Conservation (phyloP, 2,329 filamentous ascomycete genomes). For the Xylariaceae sp. region DNA sequence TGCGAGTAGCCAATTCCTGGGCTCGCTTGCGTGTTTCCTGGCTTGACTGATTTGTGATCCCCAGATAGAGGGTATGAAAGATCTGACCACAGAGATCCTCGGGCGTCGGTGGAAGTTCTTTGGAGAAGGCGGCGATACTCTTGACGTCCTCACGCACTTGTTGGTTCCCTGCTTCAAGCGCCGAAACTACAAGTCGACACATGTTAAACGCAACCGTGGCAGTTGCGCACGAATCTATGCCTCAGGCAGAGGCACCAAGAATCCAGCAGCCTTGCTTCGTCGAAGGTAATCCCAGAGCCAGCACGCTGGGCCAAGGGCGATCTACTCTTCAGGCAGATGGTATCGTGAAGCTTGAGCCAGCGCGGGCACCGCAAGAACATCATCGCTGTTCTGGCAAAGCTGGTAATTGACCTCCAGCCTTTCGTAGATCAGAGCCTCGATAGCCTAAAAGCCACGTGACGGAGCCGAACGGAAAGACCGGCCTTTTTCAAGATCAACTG, state of each 20-base stretch:
- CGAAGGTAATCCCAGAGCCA: conserved; percentile 5
- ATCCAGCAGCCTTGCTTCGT: not conserved
- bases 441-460: conserved; percentile 1
- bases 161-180: not conserved
- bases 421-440: not conserved
- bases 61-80: conserved; percentile 3
- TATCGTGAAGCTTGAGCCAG: not conserved
- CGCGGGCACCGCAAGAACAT: not conserved
- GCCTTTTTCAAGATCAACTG: conserved; percentile 6
- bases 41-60: not conserved
- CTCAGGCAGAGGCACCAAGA: conserved; percentile 2
- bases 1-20: not conserved
- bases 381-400: not conserved
- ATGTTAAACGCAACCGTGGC: not conserved
- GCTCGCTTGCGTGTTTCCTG: conserved; percentile 1
- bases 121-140: not conserved
- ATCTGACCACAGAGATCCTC: conserved; percentile 2
- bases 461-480: not conserved
- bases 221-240: conserved; percentile 2
- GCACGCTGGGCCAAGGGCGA: conserved; percentile 1
- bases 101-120: not conserved
- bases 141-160: not conserved
- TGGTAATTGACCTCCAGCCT: not conserved
- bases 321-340: conserved; percentile 1
- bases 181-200: conserved; percentile 1